phyloP scores from a whole-genome alignment of 2,329 filamentous ascomycete genomes.

The Ceratocystis huliohia region DNA sequence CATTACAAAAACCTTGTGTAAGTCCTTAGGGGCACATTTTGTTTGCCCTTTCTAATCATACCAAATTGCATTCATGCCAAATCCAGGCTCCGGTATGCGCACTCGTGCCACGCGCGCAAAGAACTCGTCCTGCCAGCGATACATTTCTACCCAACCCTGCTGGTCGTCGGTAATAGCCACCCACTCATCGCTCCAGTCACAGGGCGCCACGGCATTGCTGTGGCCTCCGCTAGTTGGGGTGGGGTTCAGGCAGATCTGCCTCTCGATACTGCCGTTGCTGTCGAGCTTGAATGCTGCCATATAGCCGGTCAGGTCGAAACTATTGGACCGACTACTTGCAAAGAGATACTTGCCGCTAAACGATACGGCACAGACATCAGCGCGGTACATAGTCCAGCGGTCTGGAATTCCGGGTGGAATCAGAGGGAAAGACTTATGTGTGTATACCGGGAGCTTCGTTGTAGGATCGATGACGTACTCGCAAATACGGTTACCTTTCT shows the following conservation, averaged over 20 bases:
- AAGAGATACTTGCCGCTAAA: constrained; percentile 63
- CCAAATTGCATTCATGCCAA: constrained; percentile 96
- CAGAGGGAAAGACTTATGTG: constrained; percentile 60
- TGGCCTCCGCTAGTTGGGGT: constrained; percentile 81
- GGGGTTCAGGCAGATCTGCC: constrained; percentile 67
- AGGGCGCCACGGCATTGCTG: constrained; percentile 75
- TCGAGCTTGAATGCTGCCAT: constrained; percentile 66
- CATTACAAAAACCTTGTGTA: too few relatives aligned
- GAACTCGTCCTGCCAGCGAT: constrained; percentile 73
- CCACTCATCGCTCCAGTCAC: constrained; percentile 78
- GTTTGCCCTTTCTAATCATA: constrained; percentile 44
- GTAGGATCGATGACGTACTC: constrained; percentile 67
- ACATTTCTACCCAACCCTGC: constrained; percentile 76
- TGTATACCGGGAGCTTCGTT: constrained; percentile 66
- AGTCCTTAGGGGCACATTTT: not conserved
- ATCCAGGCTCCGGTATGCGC: constrained; percentile 73
- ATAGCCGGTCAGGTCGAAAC: constrained; percentile 64
- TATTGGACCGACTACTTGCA: constrained; percentile 70
- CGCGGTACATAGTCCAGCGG: constrained; percentile 56
- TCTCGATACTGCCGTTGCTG: constrained; percentile 56
- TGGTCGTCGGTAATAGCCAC: constrained; percentile 82
- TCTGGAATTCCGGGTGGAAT: constrained; percentile 58
- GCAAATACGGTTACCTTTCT: constrained; percentile 72
- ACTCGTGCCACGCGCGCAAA: constrained; percentile 63
- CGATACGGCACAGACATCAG: constrained; percentile 68